These are phyloP conservation scores for Fragaria nilgerrensis DNA, from an alignment of 306 rosid species.

Conservation along the genomic window DNA sequence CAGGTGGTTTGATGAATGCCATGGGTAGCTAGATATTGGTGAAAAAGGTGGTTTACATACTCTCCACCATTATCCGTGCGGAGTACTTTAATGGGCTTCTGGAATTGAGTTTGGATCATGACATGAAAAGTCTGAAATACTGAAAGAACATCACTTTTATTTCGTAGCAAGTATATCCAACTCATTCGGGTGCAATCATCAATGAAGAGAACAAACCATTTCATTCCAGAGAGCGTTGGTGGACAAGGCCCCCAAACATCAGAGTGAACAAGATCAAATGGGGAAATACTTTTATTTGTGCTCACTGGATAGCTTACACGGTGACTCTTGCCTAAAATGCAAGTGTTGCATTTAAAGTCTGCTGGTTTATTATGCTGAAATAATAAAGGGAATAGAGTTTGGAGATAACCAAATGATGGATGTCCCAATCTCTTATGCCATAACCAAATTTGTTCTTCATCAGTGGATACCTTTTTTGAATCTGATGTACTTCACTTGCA, in stretches of 20 bases:
- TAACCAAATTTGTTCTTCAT: neutral
- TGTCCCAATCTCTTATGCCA: neutral
- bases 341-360: neutral
- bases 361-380: neutral
- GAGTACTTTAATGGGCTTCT: too few relatives aligned
- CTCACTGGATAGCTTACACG: neutral
- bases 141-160: too few relatives aligned
- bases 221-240: too few relatives aligned
- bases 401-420: neutral
- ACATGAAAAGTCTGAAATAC: too few relatives aligned
- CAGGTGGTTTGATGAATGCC: too few relatives aligned
- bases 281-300: neutral
- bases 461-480: neutral
- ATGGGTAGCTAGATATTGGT: too few relatives aligned
- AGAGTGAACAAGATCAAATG: neutral
- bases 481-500: neutral
- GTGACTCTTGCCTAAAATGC: neutral
- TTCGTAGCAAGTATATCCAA: too few relatives aligned
- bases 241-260: neutral
- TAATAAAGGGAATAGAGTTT: neutral
- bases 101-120: too few relatives aligned
- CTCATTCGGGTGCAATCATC: too few relatives aligned
- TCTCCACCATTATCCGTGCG: too few relatives aligned
- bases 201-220: too few relatives aligned
- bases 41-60: too few relatives aligned